These are phyloP conservation scores for Daldinia decipiens DNA, from an alignment of 495 filamentous ascomycete genomes.

Conservation along the genomic window DNA sequence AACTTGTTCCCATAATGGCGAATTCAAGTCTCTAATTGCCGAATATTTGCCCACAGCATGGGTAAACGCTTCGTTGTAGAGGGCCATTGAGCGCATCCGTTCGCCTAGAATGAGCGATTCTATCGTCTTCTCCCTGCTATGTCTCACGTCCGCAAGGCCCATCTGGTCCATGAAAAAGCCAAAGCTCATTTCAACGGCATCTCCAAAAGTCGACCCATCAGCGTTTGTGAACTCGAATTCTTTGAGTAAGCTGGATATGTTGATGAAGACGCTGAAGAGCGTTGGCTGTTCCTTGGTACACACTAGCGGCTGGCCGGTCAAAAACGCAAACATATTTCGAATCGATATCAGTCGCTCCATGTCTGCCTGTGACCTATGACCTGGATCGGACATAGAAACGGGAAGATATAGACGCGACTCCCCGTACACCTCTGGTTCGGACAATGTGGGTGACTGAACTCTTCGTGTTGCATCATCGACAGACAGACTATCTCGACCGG, in stretches of 20 bases:
- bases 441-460: conserved; percentile 49
- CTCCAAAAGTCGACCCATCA: conserved; percentile 84
- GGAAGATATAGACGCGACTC: conserved; percentile 80
- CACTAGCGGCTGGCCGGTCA: conserved; percentile 82
- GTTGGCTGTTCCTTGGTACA: conserved; percentile 73
- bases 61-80: conserved; percentile 91
- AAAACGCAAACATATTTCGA: conserved; percentile 91
- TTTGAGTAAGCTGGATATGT: conserved; percentile 73
- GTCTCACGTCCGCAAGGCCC: conserved; percentile 78
- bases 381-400: conserved; percentile 51
- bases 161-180: conserved; percentile 79
- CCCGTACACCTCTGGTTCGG: conserved; percentile 51
- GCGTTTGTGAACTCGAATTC: conserved; percentile 81
- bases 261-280: conserved; percentile 78
- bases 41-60: conserved; percentile 93
- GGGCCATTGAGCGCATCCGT: conserved; percentile 77
- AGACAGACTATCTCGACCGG: conserved; percentile 52
- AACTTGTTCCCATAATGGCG: conserved; percentile 74
- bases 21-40: conserved; percentile 72
- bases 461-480: conserved; percentile 57
- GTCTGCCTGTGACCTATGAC: conserved; percentile 63
- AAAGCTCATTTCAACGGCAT: conserved; percentile 77
- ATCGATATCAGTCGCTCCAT: conserved; percentile 76
- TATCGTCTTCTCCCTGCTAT: conserved; percentile 88
- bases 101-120: conserved; percentile 91